Conservation (phyloP, 192 early-diverging fungal species). For the Linnemannia schmuckeri region DNA sequence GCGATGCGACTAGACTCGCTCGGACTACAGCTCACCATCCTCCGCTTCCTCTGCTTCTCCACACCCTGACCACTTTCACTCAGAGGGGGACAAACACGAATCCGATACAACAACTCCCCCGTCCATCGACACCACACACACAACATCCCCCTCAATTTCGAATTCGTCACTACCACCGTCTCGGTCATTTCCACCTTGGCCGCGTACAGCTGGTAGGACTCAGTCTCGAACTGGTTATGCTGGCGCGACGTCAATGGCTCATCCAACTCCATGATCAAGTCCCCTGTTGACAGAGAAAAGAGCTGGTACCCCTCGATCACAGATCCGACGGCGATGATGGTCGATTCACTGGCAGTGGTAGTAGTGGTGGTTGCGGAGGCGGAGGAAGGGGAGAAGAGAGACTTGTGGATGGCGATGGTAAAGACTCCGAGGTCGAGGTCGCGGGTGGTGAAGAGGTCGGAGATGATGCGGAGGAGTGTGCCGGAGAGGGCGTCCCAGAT, state of each 20-base stretch:
- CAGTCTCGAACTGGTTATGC: constrained; percentile 26
- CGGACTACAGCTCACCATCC: neutral
- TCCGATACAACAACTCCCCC: constrained; percentile 26
- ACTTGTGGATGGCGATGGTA: constrained; percentile 18
- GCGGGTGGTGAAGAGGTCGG: constrained; percentile 27
- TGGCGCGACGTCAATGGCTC: constrained; percentile 37
- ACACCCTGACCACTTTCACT: too few relatives aligned
- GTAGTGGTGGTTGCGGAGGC: constrained; percentile 12
- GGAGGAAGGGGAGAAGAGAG: neutral
- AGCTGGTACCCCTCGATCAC: constrained; percentile 41
- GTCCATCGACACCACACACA: constrained; percentile 33
- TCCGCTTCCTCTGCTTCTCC: neutral
- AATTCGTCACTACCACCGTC: constrained; percentile 40
- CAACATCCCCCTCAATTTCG: constrained; percentile 30
- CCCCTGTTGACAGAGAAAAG: constrained; percentile 16
- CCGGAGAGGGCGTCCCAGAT: constrained; percentile 48
- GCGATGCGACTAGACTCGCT: neutral
- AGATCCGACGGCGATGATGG: constrained; percentile 29
- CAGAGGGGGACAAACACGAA: constrained; percentile 5
- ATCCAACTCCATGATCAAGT: constrained; percentile 29
- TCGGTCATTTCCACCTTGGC: constrained; percentile 23
- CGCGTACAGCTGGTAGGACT: constrained; percentile 35
- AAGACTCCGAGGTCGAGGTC: constrained; percentile 33
- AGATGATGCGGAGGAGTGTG: neutral
- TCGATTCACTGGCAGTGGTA: constrained; percentile 5